phyloP scores from a whole-genome alignment of 2,329 filamentous ascomycete genomes.

The Penicillium freii region DNA sequence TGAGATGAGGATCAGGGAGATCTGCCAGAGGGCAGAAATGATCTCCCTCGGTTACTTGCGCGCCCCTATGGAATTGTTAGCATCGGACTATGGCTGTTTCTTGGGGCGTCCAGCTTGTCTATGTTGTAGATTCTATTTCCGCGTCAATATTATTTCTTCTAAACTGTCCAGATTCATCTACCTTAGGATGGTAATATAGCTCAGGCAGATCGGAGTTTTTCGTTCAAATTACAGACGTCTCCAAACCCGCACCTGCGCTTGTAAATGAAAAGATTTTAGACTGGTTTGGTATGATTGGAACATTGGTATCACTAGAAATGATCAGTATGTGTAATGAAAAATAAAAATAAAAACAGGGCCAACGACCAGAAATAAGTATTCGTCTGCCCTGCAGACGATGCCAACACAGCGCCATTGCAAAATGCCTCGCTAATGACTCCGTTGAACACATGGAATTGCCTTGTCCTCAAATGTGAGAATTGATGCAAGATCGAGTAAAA shows the following conservation, averaged over 20 bases:
- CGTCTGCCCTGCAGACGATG: slow-evolving; percentile 14
- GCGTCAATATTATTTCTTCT: not conserved
- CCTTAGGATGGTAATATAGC: not conserved
- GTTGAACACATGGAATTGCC: not conserved
- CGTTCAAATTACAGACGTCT: not conserved
- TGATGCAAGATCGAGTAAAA: not conserved
- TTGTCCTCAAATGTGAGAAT: not conserved
- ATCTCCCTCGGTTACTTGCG: no score
- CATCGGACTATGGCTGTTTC: no score
- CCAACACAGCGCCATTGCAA: slow-evolving; percentile 5
- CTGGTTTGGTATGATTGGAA: not conserved
- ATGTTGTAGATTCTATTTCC: no score
- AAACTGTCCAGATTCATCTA: not conserved
- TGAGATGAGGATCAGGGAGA: no score
- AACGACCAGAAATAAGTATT: not conserved
- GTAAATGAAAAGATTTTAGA: not conserved
- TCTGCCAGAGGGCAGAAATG: no score
- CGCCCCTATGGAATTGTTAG: no score
- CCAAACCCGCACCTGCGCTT: not conserved
- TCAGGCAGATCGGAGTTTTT: not conserved
- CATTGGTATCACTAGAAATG: not conserved
- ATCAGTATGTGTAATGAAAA: not conserved
- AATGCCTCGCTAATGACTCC: slow-evolving; percentile 22
- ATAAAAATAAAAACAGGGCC: not conserved
- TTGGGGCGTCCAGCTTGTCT: no score